Conservation (phyloP, 176 grass and related monocot species). For the Rhynchospora tenuis region DNA sequence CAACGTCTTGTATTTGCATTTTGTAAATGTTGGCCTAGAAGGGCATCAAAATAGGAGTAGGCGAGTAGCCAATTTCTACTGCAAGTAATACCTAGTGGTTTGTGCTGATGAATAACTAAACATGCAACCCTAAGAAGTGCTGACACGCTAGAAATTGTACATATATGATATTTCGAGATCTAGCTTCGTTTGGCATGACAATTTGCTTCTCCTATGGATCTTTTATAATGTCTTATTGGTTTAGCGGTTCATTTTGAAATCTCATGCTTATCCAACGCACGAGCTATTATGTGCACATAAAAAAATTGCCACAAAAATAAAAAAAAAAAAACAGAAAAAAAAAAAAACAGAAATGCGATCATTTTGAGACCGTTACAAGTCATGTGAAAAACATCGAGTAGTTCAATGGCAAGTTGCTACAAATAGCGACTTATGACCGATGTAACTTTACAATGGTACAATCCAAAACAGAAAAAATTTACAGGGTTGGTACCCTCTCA, state of each 20-base stretch:
- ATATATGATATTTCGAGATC: neutral
- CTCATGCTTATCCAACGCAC: neutral
- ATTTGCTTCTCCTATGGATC: neutral
- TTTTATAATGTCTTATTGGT: neutral
- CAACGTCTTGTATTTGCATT: neutral
- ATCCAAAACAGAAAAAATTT: conserved; percentile 22
- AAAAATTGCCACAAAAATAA: neutral
- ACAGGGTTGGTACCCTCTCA: conserved; percentile 86
- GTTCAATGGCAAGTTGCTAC: conserved; percentile 14
- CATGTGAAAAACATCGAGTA: conserved; percentile 4
- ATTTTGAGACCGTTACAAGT: conserved; percentile 10
- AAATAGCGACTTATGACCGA: neutral
- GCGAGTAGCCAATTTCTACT: neutral
- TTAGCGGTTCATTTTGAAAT: neutral
- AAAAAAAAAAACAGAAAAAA: neutral
- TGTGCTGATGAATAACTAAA: neutral
- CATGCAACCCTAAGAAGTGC: neutral
- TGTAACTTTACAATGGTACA: conserved; percentile 21
- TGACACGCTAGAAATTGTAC: neutral
- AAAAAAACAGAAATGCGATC: neutral
- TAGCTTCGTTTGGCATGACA: neutral
- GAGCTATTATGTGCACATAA: neutral
- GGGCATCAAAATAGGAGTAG: neutral
- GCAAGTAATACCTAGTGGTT: neutral
- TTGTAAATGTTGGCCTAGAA: neutral